Conservation (phyloP, 23 red algal genomes). For the Gracilaria domingensis region DNA sequence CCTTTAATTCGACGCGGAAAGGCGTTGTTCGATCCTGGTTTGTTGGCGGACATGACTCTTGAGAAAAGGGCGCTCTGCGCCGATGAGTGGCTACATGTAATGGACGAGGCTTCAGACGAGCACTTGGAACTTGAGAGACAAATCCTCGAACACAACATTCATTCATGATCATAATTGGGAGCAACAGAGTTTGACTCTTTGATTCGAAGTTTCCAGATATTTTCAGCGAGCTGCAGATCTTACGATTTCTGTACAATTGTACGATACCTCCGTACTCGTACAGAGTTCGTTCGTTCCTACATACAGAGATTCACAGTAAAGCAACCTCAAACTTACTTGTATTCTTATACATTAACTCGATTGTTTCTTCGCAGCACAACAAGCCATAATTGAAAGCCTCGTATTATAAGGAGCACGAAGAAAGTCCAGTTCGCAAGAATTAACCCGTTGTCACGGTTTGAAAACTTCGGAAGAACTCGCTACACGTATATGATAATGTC, state of each 20-base stretch:
- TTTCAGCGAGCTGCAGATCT: not conserved
- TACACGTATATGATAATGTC: not conserved
- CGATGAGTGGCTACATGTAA: constrained; percentile 49
- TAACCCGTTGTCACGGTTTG: not conserved
- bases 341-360: not conserved
- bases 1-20: constrained; percentile 11
- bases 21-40: constrained; percentile 55
- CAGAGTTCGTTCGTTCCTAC: no score
- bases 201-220: not conserved
- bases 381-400: not conserved
- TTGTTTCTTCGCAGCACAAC: not conserved
- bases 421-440: not conserved
- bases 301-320: constrained; percentile 2
- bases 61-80: constrained; percentile 41
- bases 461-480: no score
- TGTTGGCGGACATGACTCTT: constrained; percentile 35
- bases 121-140: constrained; percentile 35
- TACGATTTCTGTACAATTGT: not conserved
- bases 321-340: not conserved
- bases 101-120: constrained; percentile 38
- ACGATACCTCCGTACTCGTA: no score
- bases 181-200: not conserved
- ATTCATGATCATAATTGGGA: not conserved
- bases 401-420: not conserved
- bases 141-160: constrained; percentile 47